Evolutionary conservation across 164 flowering plant species (phyloP).

Genomic region (Magnolia officinalis): DNA sequence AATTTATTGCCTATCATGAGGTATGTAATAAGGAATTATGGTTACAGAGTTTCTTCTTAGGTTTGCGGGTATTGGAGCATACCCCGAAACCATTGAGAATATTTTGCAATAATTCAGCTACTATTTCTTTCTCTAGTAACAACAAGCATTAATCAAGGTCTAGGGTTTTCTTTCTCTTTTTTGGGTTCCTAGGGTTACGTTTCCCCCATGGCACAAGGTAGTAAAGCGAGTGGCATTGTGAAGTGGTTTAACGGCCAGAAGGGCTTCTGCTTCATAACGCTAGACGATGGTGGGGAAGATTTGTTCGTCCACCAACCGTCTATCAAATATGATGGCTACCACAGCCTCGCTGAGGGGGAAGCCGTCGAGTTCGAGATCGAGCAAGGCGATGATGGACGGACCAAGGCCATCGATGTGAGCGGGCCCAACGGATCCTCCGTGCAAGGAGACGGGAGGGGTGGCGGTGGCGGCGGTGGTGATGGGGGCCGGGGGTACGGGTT

Average conservation of each 20-base stretch:
- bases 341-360: slow-evolving; percentile 72
- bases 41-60: no score
- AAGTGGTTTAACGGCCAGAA: slow-evolving; percentile 82
- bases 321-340: slow-evolving; percentile 68
- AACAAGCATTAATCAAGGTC: no score
- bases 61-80: no score
- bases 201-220: slow-evolving; percentile 17
- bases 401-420: slow-evolving; percentile 82
- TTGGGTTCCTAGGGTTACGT: neutral
- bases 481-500: slow-evolving; percentile 27
- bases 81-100: no score
- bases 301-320: slow-evolving; percentile 89
- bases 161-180: neutral
- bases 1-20: no score
- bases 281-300: slow-evolving; percentile 72
- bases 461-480: slow-evolving; percentile 21
- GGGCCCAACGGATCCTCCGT: slow-evolving; percentile 60
- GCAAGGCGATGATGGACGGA: slow-evolving; percentile 45
- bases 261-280: slow-evolving; percentile 86
- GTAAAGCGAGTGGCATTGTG: slow-evolving; percentile 44
- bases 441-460: slow-evolving; percentile 1
- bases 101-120: no score
- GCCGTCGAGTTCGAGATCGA: slow-evolving; percentile 64
- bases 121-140: no score
- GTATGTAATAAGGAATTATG: no score